Base-by-base conservation (phyloP, 2,329 filamentous ascomycete genomes). In the Alternaria sp. region DNA sequence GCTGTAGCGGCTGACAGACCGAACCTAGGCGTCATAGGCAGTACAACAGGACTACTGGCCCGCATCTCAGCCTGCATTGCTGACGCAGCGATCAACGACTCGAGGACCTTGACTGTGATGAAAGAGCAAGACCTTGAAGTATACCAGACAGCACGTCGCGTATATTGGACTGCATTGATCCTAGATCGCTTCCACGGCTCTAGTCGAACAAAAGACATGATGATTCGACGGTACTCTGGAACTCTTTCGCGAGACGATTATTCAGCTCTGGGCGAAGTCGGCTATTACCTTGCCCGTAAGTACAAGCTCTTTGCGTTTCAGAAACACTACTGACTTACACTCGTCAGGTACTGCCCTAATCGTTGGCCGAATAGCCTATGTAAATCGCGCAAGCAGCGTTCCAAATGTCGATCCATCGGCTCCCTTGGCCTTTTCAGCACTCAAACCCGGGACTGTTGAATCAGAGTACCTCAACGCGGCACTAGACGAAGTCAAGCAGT, bases 111-210 rank as follows among this genome's bases (percentile, higher is more conserved):
- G 17, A 54, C 53, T 11, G 49, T 50, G 13, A 46, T 77, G 8
- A 70, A 71, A 45, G 70, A 76, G 10, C 73, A 75, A 46, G 72
- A 75, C 34, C 55, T 60, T 28, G 74, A 77, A 17, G 45, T 62
- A 7, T 74, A 68, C 28, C 65, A 75, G 8, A 63, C 68, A 23
- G 66, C 73, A 29, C 71, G 76, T 2, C 75, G 74, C 46, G 67
- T 75, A 2, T 78, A 77, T 52, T 77, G 75, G 75, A 65, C 72
- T 34, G 63, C 73, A 1, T 71, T 78, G 49, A 75, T 77, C 29
- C 40, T 78, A n/a, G 76, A 78, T 48, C 72, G 74, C 23, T 77
- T 77, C 42, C 70, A 77, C 51, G 74, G 75, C 11, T 72, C 74
- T 44, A 71, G 71, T 54, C 68, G 71, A 36, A 71, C 67, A 7